phyloP scores from a whole-genome alignment of 257 asterid species.

The Solanum chiquidenum region DNA sequence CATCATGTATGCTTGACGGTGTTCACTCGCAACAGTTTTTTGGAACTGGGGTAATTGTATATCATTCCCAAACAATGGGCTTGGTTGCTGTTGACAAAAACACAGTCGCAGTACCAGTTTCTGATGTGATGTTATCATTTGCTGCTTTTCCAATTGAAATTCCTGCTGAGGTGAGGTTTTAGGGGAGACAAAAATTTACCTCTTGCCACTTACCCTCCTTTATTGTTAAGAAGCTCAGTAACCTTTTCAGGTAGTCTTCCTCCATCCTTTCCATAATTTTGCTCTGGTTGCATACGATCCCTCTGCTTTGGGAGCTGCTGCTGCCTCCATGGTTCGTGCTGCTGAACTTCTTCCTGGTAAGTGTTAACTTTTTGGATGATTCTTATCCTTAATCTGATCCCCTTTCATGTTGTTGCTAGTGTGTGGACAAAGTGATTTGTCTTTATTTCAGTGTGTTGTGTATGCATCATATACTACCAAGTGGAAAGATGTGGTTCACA shows the following conservation, averaged over 20 bases:
- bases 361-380: background rate
- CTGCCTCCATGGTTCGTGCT: slow-evolving; percentile 80
- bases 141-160: slow-evolving; percentile 99
- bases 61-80: slow-evolving; percentile 89
- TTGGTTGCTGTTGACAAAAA: slow-evolving; percentile 94
- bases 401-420: background rate
- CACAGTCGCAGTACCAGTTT: slow-evolving; percentile 86
- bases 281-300: slow-evolving; percentile 97
- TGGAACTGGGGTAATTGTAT: slow-evolving; percentile 88
- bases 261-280: slow-evolving; percentile 95
- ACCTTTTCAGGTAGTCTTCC: slow-evolving; percentile 79
- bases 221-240: slow-evolving; percentile 6
- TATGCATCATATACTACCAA: background rate
- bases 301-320: slow-evolving; percentile 69
- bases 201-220: background rate
- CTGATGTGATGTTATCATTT: slow-evolving; percentile 96
- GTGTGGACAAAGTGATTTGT: background rate
- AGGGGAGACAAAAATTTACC: background rate
- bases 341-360: slow-evolving; percentile 98
- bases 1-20: slow-evolving; percentile 97
- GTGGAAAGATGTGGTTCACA: background rate
- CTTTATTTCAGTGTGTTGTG: background rate
- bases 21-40: slow-evolving; percentile 94
- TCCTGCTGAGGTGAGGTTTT: slow-evolving; percentile 76
- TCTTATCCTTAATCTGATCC: background rate